phyloP scores from a whole-genome alignment of 331 rosid genomes.

The Prunus yedoensis region DNA sequence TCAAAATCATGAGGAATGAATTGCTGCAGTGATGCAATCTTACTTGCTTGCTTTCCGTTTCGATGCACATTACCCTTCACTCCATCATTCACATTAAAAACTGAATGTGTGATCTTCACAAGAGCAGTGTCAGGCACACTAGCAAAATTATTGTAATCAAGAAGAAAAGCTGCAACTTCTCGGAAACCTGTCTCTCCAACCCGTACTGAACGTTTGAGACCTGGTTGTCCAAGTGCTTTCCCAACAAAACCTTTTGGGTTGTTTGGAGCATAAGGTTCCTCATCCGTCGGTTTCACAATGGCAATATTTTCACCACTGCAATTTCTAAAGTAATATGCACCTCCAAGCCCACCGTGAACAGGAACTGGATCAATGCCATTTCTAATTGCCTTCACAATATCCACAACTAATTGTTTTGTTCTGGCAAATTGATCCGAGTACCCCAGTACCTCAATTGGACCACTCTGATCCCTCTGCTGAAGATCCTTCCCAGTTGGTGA shows the following conservation, averaged over 20 bases:
- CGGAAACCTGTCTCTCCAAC: constrained; percentile 90
- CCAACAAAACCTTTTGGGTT: constrained; percentile 91
- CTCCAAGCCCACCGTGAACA: constrained; percentile 73
- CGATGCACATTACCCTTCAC: constrained; percentile 48
- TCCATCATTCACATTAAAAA: constrained; percentile 62
- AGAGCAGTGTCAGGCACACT: constrained; percentile 80
- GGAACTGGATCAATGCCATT: constrained; percentile 65
- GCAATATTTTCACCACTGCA: constrained; percentile 58
- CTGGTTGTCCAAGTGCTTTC: constrained; percentile 78
- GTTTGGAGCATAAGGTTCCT: constrained; percentile 88
- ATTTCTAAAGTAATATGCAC: constrained; percentile 74
- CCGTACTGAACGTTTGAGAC: constrained; percentile 72
- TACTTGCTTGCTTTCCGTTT: constrained; percentile 47
- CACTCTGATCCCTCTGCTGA: constrained; percentile 68
- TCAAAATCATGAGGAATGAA: constrained; percentile 78
- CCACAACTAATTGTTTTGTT: constrained; percentile 52
- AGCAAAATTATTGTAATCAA: constrained; percentile 69
- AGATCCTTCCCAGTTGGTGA: constrained; percentile 63
- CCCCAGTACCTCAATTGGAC: constrained; percentile 71
- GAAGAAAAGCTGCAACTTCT: constrained; percentile 88
- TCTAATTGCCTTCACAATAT: constrained; percentile 53
- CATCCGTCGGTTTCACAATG: constrained; percentile 84
- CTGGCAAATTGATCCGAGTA: constrained; percentile 43
- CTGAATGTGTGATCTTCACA: constrained; percentile 70
- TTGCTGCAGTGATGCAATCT: constrained; percentile 82